Conservation (phyloP, 257 asterid genomes). For the Leptodermis oblonga region DNA sequence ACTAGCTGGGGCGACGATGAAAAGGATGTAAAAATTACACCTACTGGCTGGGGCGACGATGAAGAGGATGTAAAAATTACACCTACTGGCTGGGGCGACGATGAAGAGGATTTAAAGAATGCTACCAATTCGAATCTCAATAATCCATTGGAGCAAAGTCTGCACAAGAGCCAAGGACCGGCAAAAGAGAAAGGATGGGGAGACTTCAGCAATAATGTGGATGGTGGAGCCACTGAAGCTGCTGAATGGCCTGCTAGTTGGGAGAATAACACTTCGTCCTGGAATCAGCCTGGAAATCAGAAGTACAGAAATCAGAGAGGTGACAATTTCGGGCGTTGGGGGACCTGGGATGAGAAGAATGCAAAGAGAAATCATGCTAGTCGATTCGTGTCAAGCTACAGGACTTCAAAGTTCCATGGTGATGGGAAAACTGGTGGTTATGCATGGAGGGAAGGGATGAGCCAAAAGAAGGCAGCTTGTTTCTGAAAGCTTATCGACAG, state of each 20-base stretch:
- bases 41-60: slow-evolving; percentile 71
- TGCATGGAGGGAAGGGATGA: slow-evolving; percentile 24
- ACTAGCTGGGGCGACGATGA: slow-evolving; percentile 50
- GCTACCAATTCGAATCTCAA: slow-evolving; percentile 22
- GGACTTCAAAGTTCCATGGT: slow-evolving; percentile 16
- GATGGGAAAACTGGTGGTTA: neutral
- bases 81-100: slow-evolving; percentile 37
- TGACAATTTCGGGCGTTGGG: slow-evolving; percentile 18
- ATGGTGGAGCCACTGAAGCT: slow-evolving; percentile 25
- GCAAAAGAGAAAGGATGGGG: slow-evolving; percentile 29
- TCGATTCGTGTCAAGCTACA: slow-evolving; percentile 16
- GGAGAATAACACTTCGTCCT: slow-evolving; percentile 27
- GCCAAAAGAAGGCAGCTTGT: slow-evolving; percentile 16
- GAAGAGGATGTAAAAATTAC: neutral
- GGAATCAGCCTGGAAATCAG: slow-evolving; percentile 13
- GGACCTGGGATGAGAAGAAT: slow-evolving; percentile 21
- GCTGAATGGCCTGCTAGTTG: slow-evolving; percentile 27
- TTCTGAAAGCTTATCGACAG: slow-evolving; percentile 6
- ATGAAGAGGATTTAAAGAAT: slow-evolving; percentile 33
- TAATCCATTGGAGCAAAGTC: slow-evolving; percentile 23
- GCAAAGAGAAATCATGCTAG: slow-evolving; percentile 12
- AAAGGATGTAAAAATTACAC: slow-evolving; percentile 29
- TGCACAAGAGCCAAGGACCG: slow-evolving; percentile 19
- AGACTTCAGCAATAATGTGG: slow-evolving; percentile 17
- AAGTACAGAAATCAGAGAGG: neutral